A percentile compares a stretch with the other conserved stretches of the same genome.
Evolutionary conservation across 768 basidiomycete genomes (phyloP).

Genomic region (Xerocomus potaroensis): DNA sequence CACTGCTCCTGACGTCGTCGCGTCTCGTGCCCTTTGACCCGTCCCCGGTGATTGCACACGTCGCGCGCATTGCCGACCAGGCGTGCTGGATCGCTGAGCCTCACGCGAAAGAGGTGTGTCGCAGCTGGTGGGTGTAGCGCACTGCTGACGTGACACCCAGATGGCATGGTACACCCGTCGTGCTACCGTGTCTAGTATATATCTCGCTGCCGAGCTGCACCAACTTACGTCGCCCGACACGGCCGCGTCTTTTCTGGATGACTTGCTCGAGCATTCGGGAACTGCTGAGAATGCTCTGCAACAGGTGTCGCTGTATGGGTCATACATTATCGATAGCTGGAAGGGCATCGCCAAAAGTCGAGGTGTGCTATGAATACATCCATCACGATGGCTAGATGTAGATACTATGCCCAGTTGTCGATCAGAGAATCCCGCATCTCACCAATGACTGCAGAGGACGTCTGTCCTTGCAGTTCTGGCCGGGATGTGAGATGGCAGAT

Average conservation of each 20-base stretch:
- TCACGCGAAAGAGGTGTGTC: conserved; percentile 51
- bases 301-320: conserved; percentile 52
- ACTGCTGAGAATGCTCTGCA: conserved; percentile 42
- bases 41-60: conserved; percentile 56
- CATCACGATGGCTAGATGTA: conserved; percentile 22
- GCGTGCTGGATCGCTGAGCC: conserved; percentile 62
- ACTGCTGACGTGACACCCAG: conserved; percentile 32
- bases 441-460: conserved; percentile 75
- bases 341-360: conserved; percentile 65
- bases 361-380: conserved; percentile 49
- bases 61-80: conserved; percentile 58
- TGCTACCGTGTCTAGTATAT: conserved; percentile 60
- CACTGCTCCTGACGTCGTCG: conserved; percentile 55
- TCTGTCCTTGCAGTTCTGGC: conserved; percentile 81
- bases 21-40: conserved; percentile 53
- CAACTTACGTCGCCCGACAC: conserved; percentile 76
- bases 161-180: conserved; percentile 70
- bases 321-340: conserved; percentile 68
- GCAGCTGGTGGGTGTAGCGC: background rate
- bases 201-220: conserved; percentile 77
- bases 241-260: conserved; percentile 60
- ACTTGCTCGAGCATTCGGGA: conserved; percentile 50
- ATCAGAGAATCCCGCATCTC: conserved; percentile 91
- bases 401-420: conserved; percentile 79
- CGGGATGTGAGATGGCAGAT: conserved; percentile 4